Evolutionary conservation across 768 basidiomycete species (phyloP).

Genomic region (Chalciporus sphaerocephalus): DNA sequence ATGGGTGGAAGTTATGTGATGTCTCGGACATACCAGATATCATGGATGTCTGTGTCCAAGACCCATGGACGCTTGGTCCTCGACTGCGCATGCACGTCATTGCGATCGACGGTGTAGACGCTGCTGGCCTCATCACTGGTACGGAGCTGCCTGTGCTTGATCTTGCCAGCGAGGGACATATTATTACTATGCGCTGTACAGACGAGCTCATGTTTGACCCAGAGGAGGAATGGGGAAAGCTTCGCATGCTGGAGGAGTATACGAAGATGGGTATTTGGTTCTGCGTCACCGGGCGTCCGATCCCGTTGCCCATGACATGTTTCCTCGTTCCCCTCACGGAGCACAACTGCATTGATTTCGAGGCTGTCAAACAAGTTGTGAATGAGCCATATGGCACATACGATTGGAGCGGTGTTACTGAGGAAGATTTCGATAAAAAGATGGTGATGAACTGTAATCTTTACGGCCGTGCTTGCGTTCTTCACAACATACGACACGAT

Average conservation of each 20-base stretch:
- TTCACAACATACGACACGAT: slow-evolving; percentile 59
- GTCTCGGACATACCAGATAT: slow-evolving; percentile 46
- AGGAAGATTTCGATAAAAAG: slow-evolving; percentile 45
- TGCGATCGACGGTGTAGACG: slow-evolving; percentile 42
- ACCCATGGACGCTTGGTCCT: slow-evolving; percentile 61
- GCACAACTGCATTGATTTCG: slow-evolving; percentile 51
- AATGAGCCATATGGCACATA: slow-evolving; percentile 44
- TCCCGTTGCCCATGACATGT: slow-evolving; percentile 48
- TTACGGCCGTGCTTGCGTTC: slow-evolving; percentile 50
- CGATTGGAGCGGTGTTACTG: slow-evolving; percentile 53
- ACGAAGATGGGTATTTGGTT: slow-evolving; percentile 59
- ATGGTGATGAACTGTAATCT: slow-evolving; percentile 55
- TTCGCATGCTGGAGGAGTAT: slow-evolving; percentile 58
- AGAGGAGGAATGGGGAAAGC: slow-evolving; percentile 43
- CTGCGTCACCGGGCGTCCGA: slow-evolving; percentile 56
- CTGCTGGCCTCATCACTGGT: slow-evolving; percentile 67
- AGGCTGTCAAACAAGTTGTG: slow-evolving; percentile 48
- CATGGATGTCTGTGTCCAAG: slow-evolving; percentile 56
- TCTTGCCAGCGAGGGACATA: slow-evolving; percentile 34
- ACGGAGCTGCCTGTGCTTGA: slow-evolving; percentile 48
- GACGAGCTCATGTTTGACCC: slow-evolving; percentile 46
- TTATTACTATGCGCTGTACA: slow-evolving; percentile 39
- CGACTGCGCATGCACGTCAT: slow-evolving; percentile 64
- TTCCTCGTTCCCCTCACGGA: slow-evolving; percentile 64
- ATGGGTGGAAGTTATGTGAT: slow-evolving; percentile 43